Conservation (phyloP, 2,329 filamentous ascomycete species). For the Zymoseptoria pseudotritici region DNA sequence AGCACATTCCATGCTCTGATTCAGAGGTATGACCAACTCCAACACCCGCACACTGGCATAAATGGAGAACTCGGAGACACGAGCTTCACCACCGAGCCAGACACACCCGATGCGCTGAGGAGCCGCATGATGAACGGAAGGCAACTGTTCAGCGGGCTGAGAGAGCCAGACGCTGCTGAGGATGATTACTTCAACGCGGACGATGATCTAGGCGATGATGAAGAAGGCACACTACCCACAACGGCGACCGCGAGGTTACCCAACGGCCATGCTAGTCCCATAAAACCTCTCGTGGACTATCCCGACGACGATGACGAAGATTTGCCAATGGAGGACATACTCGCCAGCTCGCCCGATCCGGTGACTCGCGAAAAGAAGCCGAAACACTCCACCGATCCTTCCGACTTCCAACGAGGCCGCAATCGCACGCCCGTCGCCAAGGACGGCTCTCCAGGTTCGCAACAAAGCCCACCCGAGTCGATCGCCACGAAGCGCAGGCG, state of each 20-base stretch:
- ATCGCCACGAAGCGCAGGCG: conserved; percentile 76
- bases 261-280: conserved; percentile 56
- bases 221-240: conserved; percentile 25
- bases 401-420: conserved; percentile 15
- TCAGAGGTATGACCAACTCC: conserved; percentile 69
- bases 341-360: conserved; percentile 42
- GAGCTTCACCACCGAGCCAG: conserved; percentile 62
- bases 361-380: conserved; percentile 23
- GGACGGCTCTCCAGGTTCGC: conserved; percentile 27
- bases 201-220: conserved; percentile 46
- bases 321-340: conserved; percentile 33
- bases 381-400: conserved; percentile 25
- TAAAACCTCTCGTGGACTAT: conserved; percentile 82
- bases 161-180: conserved; percentile 76
- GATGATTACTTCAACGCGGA: conserved; percentile 92
- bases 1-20: conserved; percentile 75
- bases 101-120: conserved; percentile 36
- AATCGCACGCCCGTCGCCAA: conserved; percentile 14
- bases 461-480: conserved; percentile 11
- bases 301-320: conserved; percentile 70
- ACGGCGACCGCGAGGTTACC: conserved; percentile 29
- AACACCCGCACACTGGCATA: conserved; percentile 36
- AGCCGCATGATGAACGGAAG: conserved; percentile 43
- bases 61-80: conserved; percentile 52
- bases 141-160: conserved; percentile 58